Base-by-base conservation (phyloP, 352 stramenopile genomes). In the Pythium aquatile region DNA sequence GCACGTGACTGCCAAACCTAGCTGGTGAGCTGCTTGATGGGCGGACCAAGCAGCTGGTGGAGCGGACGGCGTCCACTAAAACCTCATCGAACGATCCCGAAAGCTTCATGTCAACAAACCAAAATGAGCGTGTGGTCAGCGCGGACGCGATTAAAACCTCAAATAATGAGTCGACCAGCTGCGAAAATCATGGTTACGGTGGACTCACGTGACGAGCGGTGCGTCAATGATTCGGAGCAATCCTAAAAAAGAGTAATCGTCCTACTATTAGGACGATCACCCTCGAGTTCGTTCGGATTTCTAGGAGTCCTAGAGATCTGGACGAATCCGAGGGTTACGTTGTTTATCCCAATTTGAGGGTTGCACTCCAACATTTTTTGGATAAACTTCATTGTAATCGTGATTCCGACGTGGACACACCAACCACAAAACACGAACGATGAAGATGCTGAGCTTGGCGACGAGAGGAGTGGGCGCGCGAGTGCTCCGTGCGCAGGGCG, bases 391-490 rank as follows among this genome's bases (percentile, higher is more conserved):
- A 9, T 24, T 35, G 32, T 35, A 35, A 35, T 35, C 32, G 8
- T 9, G 8, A 35, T 9, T 35, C 8, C 20, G 20, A 24, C 20
- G 20, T 24, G 20, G 20, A 24, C 32, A 35, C 16, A 44, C 30
- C 52, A 55, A 55, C 49, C 28, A 55, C 49, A 55, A 55, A 44
- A 44, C 8, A 30, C 9, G 55, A 24, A 39, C 37, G 29, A 55
- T 40, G 24, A 76, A 47, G 40, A 76, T 91, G 61, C 66, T 74
- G 37, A 62, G 48, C 35, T 55, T 64, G 58, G 33, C 65, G 67
- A 74, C 62, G 52, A 55, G 61, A n/a, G 51, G 49, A 14, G 26
- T 73, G 29, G 61, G 57, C 48, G 70, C 48, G 56, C 67, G 48
- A 62, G 49, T 51, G 48, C 59, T 68, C 58, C 74, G 69, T 63